These are phyloP conservation scores for Vitis rupestris DNA, from an alignment of 164 flowering plant genomes.

Conservation along the genomic window DNA sequence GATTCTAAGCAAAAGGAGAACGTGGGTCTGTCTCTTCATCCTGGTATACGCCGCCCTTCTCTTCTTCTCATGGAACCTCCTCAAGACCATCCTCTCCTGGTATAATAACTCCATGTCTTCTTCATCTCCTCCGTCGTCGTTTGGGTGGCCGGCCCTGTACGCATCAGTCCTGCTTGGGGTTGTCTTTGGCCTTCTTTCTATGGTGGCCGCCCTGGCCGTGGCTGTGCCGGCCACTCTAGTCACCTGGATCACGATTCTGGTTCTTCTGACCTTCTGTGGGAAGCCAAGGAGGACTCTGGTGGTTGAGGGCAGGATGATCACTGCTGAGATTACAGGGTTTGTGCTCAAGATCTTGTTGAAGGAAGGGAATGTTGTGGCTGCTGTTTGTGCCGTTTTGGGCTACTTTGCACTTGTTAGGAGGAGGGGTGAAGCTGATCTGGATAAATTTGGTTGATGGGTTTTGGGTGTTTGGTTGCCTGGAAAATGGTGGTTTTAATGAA, in stretches of 20 bases:
- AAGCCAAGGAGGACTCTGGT: constrained; percentile 50
- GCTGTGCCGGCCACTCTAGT: constrained; percentile 62
- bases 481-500: too few species aligned
- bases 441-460: too few species aligned
- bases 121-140: constrained; percentile 14
- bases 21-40: constrained; percentile 63
- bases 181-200: constrained; percentile 53
- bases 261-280: constrained; percentile 55
- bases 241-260: constrained; percentile 63
- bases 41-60: constrained; percentile 41
- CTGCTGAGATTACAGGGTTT: constrained; percentile 46
- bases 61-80: constrained; percentile 52
- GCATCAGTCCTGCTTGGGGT: constrained; percentile 57
- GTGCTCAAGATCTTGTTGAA: constrained; percentile 48
- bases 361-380: constrained; percentile 69
- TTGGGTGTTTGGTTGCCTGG: not conserved
- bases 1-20: constrained; percentile 64
- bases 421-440: constrained; percentile 11
- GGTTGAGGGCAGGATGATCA: constrained; percentile 61
- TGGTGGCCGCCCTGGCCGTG: constrained; percentile 61
- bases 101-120: constrained; percentile 26
- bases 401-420: constrained; percentile 53
- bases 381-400: constrained; percentile 61
- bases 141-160: constrained; percentile 47
- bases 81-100: constrained; percentile 54